Evolutionary conservation across 768 basidiomycete genomes (phyloP), one percentile per base, ranked within the genome.

Genomic region (Phlegmacium glaucopus): DNA sequence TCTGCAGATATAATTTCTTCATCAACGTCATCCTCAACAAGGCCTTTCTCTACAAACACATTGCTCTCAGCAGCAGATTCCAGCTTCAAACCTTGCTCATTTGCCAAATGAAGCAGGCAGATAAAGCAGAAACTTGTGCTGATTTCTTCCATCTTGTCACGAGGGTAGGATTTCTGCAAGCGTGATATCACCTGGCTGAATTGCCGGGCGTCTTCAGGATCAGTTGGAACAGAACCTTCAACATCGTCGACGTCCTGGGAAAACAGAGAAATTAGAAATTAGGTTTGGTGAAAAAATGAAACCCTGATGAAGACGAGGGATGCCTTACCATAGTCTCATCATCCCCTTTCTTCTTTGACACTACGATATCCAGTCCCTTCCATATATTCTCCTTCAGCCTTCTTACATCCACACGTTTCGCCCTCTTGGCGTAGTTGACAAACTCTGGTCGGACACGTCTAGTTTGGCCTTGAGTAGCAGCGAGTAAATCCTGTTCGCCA

Each of bases 41-140:
- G 61, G 55, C 70, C 63, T 51, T 69, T 42, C 51, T 76, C 64
- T 10, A 29, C 39, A 18, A 25, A 26, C 13, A 50, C 47, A 42
- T 44, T 44, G 26, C 43, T 50, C 29, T 66, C 53, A 4, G 52
- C 32, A 6, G 72, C 64, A 50, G 80, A 64, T 63, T 80, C 87
- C 29, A 99, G 78, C 61, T 87, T 88, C 41, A 98, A 74, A 2
- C 95, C 96, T 59, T 92, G 89, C 68, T 98, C 96, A 62, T 99
- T 98, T 13, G 95, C 95, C 37, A 98, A 70, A 71, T 98, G 96
- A 13, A 99, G 72, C 18, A 98, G 72, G 61, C 96, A 98, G 64
- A 98, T 99, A 73, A 98, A 99, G 65, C 95, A 98, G 82, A 95
- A 98, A 54, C 92, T 95, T 12, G 96, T 98, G 64, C 94, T 96